These are phyloP conservation scores for Vitis cinerea DNA, from an alignment of 164 flowering plant genomes.

Conservation along the genomic window DNA sequence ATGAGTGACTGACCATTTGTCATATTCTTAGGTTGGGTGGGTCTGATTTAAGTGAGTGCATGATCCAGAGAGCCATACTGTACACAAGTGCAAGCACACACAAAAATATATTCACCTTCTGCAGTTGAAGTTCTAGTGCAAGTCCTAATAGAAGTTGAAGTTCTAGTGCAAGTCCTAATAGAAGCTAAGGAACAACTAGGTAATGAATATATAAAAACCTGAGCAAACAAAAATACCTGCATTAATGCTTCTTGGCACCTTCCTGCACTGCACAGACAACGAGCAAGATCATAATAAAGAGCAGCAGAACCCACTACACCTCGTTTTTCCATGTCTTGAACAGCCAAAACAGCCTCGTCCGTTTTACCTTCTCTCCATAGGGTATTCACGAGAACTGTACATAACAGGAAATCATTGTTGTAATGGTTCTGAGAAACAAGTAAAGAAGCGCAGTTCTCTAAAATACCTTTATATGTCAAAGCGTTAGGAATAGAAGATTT, in stretches of 20 bases:
- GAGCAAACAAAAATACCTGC: conserved; percentile 46
- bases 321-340: conserved; percentile 80
- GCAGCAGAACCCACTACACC: conserved; percentile 92
- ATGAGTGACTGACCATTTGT: no score
- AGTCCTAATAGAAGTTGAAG: neutral
- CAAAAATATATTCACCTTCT: no score
- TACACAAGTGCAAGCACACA: no score
- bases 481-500: conserved; percentile 72
- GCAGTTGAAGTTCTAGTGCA: neutral
- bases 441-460: neutral
- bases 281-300: conserved; percentile 95
- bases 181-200: no score
- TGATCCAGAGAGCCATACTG: no score
- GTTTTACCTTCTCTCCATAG: conserved; percentile 83
- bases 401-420: conserved; percentile 4
- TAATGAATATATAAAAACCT: no score
- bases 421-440: neutral
- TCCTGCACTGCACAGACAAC: conserved; percentile 91
- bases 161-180: neutral
- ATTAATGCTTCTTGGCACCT: conserved; percentile 73
- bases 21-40: no score
- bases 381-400: conserved; percentile 82
- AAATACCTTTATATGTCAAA: conserved; percentile 76
- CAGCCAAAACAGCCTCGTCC: conserved; percentile 71
- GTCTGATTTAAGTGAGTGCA: no score